Percentiles rank a stretch among this genome's conserved stretches.
These are phyloP conservation scores for Ophiostoma piceae DNA, from an alignment of 2,329 filamentous ascomycete species.

Conservation along the genomic window DNA sequence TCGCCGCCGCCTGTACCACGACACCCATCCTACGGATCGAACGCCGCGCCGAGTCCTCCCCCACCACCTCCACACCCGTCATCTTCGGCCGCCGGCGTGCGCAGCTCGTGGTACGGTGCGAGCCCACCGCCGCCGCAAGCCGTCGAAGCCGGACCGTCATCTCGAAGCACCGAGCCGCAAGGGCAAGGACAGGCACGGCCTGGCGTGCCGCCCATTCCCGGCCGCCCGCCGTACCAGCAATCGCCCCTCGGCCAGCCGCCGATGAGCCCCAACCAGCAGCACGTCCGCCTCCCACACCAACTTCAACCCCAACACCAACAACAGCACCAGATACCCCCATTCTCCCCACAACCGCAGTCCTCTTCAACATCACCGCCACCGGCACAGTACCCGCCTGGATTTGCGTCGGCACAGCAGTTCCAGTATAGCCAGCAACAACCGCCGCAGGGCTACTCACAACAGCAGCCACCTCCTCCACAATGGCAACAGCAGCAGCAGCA, in stretches of 20 bases:
- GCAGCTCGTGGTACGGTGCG: conserved; percentile 23
- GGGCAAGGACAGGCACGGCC: background rate
- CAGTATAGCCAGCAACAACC: conserved; percentile 7
- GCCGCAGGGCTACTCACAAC: conserved; percentile 25
- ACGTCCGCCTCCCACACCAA: conserved; percentile 24
- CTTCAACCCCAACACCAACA: conserved; percentile 22
- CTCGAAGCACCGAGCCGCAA: background rate
- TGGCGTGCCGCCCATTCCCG: conserved; percentile 23
- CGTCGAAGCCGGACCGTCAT: conserved; percentile 19
- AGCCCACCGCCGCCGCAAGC: conserved; percentile 21
- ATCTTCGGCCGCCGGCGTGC: conserved; percentile 13
- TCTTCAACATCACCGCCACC: background rate
- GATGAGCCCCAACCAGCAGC: conserved; percentile 29
- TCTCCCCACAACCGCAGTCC: background rate
- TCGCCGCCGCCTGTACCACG: conserved; percentile 25
- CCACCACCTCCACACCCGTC: conserved; percentile 17
- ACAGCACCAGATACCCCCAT: conserved; percentile 20
- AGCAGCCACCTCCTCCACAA: conserved; percentile 18
- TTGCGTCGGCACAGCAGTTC: background rate
- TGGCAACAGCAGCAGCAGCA: conserved; percentile 23
- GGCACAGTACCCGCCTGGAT: conserved; percentile 10
- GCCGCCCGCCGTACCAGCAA: conserved; percentile 27
- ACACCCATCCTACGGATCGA: conserved; percentile 19
- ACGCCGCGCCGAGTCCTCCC: background rate
- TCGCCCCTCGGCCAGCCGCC: conserved; percentile 28